A percentile compares a stretch with the other conserved stretches of the same genome.
Conservation (phyloP, 2,329 filamentous ascomycete genomes). For the Bretziella fagacearum region DNA sequence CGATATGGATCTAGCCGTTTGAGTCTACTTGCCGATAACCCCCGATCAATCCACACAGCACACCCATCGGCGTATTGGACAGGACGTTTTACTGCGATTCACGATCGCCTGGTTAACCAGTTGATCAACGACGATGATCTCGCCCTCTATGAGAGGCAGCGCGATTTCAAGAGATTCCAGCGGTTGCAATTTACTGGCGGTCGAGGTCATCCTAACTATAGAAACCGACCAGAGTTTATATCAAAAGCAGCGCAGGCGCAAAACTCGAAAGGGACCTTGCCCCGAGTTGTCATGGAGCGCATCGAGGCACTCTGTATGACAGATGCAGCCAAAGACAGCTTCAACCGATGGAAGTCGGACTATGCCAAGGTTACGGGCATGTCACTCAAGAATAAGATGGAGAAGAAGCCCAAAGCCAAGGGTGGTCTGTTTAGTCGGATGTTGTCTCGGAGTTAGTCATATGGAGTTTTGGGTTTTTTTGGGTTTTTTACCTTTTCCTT, state of each 20-base stretch:
- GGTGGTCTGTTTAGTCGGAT: conserved; percentile 11
- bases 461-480: background rate
- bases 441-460: conserved; percentile 5
- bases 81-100: conserved; percentile 40
- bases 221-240: conserved; percentile 10
- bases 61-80: conserved; percentile 41
- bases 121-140: conserved; percentile 12
- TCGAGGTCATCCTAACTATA: conserved; percentile 9
- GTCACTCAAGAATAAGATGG: conserved; percentile 9
- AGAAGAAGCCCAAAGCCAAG: conserved; percentile 4
- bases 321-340: conserved; percentile 11
- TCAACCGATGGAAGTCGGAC: conserved; percentile 9
- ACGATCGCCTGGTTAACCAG: conserved; percentile 26
- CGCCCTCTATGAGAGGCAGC: conserved; percentile 12
- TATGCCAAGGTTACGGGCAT: conserved; percentile 9
- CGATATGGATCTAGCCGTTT: background rate
- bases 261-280: conserved; percentile 8
- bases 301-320: conserved; percentile 14
- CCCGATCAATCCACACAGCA: conserved; percentile 24
- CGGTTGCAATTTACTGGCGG: conserved; percentile 6
- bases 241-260: conserved; percentile 9
- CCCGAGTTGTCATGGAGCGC: conserved; percentile 10
- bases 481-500: conserved; percentile 29
- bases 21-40: conserved; percentile 15
- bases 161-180: conserved; percentile 10